Evolutionary conservation across 2,329 filamentous ascomycete genomes (phyloP).

Genomic region (Exophiala sp.): DNA sequence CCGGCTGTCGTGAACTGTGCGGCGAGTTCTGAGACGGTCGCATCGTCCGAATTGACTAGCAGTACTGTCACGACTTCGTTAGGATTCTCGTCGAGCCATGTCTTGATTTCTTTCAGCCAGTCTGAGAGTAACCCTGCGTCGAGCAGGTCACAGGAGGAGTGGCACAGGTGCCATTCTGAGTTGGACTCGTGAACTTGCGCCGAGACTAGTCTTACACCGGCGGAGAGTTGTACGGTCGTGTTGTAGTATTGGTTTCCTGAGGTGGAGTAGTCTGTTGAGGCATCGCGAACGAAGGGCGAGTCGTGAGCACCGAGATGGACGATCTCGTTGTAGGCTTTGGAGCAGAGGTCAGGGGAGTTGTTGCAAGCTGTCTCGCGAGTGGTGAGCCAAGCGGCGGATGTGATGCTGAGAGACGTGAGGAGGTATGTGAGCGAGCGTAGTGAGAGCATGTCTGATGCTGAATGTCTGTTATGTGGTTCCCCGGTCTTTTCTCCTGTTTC

Average conservation of each 20-base stretch:
- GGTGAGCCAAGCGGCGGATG: constrained; percentile 13
- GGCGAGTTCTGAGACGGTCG: constrained; percentile 54
- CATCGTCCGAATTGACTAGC: constrained; percentile 66
- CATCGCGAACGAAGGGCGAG: constrained; percentile 66
- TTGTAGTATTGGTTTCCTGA: constrained; percentile 71
- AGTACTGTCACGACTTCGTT: constrained; percentile 74
- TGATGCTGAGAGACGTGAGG: constrained; percentile 12
- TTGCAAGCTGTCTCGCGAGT: constrained; percentile 60
- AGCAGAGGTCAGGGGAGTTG: constrained; percentile 73
- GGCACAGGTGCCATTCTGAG: constrained; percentile 64
- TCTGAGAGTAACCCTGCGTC: constrained; percentile 64
- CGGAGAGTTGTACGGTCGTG: constrained; percentile 65
- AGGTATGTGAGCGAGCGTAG: constrained; percentile 10
- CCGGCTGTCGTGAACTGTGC: constrained; percentile 55
- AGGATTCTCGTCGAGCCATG: constrained; percentile 66
- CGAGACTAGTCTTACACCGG: constrained; percentile 68
- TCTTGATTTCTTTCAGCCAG: constrained; percentile 63
- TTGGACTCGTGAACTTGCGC: constrained; percentile 66
- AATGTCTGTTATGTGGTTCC: too few species aligned
- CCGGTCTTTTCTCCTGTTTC: too few species aligned
- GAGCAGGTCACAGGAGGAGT: constrained; percentile 63
- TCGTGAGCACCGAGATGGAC: constrained; percentile 77
- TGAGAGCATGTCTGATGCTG: constrained; percentile 8
- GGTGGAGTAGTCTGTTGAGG: constrained; percentile 57
- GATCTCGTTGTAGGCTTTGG: constrained; percentile 67